These are phyloP conservation scores for Trichoderma sp. DNA, from an alignment of 2,329 filamentous ascomycete genomes.

Conservation along the genomic window DNA sequence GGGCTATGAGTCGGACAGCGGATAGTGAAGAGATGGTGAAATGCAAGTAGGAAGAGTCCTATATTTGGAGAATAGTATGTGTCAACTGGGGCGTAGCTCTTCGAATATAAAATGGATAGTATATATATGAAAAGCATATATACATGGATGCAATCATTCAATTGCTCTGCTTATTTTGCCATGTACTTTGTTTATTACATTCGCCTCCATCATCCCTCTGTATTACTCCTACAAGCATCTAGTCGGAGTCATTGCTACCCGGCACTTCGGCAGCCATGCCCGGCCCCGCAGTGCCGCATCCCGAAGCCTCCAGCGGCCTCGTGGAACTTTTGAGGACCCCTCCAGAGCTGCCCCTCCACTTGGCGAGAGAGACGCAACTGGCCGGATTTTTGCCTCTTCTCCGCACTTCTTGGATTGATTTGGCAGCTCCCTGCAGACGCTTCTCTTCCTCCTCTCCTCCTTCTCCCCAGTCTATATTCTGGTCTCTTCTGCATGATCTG, in stretches of 20 bases:
- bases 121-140: not conserved
- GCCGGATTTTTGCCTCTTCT: slow-evolving; percentile 1
- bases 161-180: not conserved
- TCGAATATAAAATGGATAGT: too few species aligned
- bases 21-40: too few species aligned
- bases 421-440: not conserved
- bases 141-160: not conserved
- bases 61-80: too few species aligned
- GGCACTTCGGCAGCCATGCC: not conserved
- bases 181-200: too few species aligned
- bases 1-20: too few species aligned
- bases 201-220: too few species aligned
- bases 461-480: not conserved
- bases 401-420: not conserved
- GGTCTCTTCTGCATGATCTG: slow-evolving; percentile 16
- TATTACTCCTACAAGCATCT: too few species aligned
- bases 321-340: not conserved
- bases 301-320: not conserved
- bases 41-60: too few species aligned
- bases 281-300: slow-evolving; percentile 3
- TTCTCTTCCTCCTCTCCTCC: not conserved
- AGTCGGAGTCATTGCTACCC: too few species aligned
- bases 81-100: too few species aligned
- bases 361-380: not conserved
- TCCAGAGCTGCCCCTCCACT: not conserved